phyloP scores from a whole-genome alignment of 2,329 filamentous ascomycete species.

The Colletotrichum sp. region DNA sequence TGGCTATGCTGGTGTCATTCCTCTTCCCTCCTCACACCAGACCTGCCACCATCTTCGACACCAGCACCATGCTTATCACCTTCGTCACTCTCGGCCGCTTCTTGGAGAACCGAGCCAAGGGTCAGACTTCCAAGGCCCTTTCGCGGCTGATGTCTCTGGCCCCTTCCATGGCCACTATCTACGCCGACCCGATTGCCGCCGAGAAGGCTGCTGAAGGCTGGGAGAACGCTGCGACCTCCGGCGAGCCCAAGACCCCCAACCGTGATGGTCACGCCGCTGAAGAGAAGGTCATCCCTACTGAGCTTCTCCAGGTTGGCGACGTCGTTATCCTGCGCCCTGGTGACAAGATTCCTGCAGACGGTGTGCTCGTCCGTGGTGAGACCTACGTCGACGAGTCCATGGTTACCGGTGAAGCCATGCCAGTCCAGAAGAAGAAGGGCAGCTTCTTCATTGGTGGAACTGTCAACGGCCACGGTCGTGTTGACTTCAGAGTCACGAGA shows the following conservation, averaged over 20 bases:
- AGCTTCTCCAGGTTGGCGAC: conserved; percentile 92
- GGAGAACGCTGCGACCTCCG: conserved; percentile 49
- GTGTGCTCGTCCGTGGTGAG: conserved; percentile 83
- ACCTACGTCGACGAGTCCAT: conserved; percentile 97
- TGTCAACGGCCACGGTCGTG: conserved; percentile 89
- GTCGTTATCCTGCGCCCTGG: conserved; percentile 92
- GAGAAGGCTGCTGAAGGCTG: conserved; percentile 88
- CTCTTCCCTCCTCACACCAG: conserved; percentile 75
- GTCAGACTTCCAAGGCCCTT: conserved; percentile 92
- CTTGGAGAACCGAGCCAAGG: conserved; percentile 93
- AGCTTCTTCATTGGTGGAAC: conserved; percentile 87
- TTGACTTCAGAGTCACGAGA: conserved; percentile 91
- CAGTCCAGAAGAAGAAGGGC: conserved; percentile 86
- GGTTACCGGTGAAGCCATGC: conserved; percentile 97
- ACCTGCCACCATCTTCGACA: conserved; percentile 93
- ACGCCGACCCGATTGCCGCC: conserved; percentile 90
- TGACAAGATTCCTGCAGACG: conserved; percentile 96
- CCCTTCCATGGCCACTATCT: conserved; percentile 96
- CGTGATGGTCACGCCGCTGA: conserved; percentile 70
- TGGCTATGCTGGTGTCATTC: conserved; percentile 85
- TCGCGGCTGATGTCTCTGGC: conserved; percentile 95
- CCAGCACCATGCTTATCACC: conserved; percentile 96
- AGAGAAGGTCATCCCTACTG: conserved; percentile 87
- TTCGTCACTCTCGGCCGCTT: conserved; percentile 92
- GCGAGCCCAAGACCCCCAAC: conserved; percentile 50